A percentile compares a stretch with the other conserved stretches of the same genome.
phyloP scores from a whole-genome alignment of 1,284 basidiomycete genomes.

The Ceratobasidium sp. region DNA sequence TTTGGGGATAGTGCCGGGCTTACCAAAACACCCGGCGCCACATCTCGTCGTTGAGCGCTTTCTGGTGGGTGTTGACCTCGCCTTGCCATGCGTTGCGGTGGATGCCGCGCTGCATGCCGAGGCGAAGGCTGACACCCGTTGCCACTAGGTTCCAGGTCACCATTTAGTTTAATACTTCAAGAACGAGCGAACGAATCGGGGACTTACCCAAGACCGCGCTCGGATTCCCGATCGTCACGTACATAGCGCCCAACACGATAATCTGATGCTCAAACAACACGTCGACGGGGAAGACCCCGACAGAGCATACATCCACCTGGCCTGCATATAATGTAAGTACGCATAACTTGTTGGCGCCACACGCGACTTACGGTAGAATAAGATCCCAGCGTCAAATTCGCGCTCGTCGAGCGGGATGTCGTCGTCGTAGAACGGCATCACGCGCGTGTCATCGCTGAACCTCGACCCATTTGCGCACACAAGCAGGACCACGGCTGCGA shows the following conservation, averaged over 20 bases:
- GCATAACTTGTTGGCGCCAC: background rate
- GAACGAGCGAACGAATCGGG: background rate
- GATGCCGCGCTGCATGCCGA: conserved; percentile 41
- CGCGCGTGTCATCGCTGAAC: conserved; percentile 56
- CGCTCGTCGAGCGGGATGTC: conserved; percentile 16
- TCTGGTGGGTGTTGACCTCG: conserved; percentile 42
- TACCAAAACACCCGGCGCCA: conserved; percentile 38
- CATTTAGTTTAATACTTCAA: too few relatives aligned
- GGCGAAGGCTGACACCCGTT: conserved; percentile 43
- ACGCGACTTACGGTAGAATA: conserved; percentile 37
- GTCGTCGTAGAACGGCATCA: conserved; percentile 45
- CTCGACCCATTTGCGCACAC: conserved; percentile 58
- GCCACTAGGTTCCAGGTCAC: conserved; percentile 41
- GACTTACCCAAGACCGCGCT: conserved; percentile 39
- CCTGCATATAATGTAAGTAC: too few relatives aligned
- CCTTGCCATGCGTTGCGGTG: conserved; percentile 42
- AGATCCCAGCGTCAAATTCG: conserved; percentile 31
- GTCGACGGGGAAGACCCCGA: conserved; percentile 34
- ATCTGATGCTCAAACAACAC: conserved; percentile 38
- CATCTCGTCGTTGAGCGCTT: conserved; percentile 38
- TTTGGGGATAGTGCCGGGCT: background rate
- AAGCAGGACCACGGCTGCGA: conserved; percentile 56
- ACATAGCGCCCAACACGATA: conserved; percentile 33
- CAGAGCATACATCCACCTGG: conserved; percentile 38
- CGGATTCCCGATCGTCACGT: conserved; percentile 40